These are phyloP conservation scores for Microdochium nivale DNA, from an alignment of 2,329 filamentous ascomycete species.

Conservation along the genomic window DNA sequence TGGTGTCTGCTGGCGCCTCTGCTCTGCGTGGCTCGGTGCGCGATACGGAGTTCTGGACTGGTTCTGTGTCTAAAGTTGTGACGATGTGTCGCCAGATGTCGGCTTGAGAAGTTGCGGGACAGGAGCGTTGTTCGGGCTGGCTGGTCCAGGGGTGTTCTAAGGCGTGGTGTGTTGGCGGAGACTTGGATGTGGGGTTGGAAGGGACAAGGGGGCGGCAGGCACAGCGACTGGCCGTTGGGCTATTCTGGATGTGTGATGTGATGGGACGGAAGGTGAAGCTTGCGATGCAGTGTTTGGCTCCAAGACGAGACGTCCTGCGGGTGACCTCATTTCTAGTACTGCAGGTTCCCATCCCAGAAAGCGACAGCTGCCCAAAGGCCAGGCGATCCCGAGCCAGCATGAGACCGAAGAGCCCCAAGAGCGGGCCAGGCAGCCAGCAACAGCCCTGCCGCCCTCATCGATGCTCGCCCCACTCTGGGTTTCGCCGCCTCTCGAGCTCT, in stretches of 20 bases:
- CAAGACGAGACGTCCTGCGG: background rate
- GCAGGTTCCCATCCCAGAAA: background rate
- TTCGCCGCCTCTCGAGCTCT: too few relatives aligned
- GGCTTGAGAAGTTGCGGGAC: background rate
- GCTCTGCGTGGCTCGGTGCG: background rate
- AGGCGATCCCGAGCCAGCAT: too few relatives aligned
- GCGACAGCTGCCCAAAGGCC: too few relatives aligned
- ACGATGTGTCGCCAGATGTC: background rate
- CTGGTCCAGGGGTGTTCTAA: background rate
- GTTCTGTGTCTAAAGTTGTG: background rate
- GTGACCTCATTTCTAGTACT: background rate
- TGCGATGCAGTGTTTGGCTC: background rate
- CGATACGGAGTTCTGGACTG: background rate
- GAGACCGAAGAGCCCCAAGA: too few relatives aligned
- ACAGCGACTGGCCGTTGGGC: background rate
- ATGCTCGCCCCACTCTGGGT: too few relatives aligned
- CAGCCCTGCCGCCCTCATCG: too few relatives aligned
- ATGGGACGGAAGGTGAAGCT: background rate
- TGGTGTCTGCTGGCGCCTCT: conserved; percentile 3
- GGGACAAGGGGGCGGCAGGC: background rate
- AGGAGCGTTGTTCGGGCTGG: background rate
- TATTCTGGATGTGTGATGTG: background rate
- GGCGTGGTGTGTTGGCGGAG: background rate
- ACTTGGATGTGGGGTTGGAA: background rate
- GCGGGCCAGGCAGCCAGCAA: too few relatives aligned